phyloP scores from a whole-genome alignment of 1,139 yeast species.

The Yamadazyma taylorii region DNA sequence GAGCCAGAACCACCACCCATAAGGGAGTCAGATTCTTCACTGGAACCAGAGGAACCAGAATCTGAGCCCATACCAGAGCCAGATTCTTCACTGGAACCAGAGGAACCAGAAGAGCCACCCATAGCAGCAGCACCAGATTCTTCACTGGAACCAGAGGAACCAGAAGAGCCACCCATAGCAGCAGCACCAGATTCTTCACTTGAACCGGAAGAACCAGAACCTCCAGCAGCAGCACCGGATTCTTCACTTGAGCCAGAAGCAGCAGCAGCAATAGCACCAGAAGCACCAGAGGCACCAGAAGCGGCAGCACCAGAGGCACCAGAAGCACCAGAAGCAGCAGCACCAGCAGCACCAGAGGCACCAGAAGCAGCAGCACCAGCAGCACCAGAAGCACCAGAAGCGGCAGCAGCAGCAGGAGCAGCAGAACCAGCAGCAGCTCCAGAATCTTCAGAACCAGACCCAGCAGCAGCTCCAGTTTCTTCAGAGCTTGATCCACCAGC shows the following conservation, averaged over 20 bases:
- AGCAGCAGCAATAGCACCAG: slow-evolving; percentile 9
- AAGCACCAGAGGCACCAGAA: slow-evolving; percentile 10
- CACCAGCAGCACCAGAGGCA: slow-evolving; percentile 12
- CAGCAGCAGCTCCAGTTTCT: slow-evolving; percentile 10
- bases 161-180: slow-evolving; percentile 2
- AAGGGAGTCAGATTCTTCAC: slow-evolving; percentile 6
- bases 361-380: slow-evolving; percentile 17
- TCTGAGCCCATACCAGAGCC: slow-evolving; percentile 18
- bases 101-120: slow-evolving; percentile 12
- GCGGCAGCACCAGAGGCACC: slow-evolving; percentile 8
- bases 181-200: slow-evolving; percentile 3
- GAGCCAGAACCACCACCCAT: slow-evolving; percentile 5
- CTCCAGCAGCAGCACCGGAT: slow-evolving; percentile 3
- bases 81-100: slow-evolving; percentile 8
- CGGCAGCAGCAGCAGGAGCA: slow-evolving; percentile 2
- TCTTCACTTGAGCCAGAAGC: slow-evolving; percentile 8
- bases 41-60: slow-evolving; percentile 24
- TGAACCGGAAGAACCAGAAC: slow-evolving; percentile 6
- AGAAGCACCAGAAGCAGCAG: slow-evolving; percentile 7
- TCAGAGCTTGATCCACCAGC: slow-evolving; percentile 6
- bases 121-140: slow-evolving; percentile 7
- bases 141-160: slow-evolving; percentile 8
- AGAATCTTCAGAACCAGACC: slow-evolving; percentile 7
- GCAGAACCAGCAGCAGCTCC: slow-evolving; percentile 9
- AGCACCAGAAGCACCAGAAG: slow-evolving; percentile 15